Evolutionary conservation across 2,329 filamentous ascomycete species (phyloP), one percentile per base, ranked within the genome.

Genomic region (Fusarium falciforme): DNA sequence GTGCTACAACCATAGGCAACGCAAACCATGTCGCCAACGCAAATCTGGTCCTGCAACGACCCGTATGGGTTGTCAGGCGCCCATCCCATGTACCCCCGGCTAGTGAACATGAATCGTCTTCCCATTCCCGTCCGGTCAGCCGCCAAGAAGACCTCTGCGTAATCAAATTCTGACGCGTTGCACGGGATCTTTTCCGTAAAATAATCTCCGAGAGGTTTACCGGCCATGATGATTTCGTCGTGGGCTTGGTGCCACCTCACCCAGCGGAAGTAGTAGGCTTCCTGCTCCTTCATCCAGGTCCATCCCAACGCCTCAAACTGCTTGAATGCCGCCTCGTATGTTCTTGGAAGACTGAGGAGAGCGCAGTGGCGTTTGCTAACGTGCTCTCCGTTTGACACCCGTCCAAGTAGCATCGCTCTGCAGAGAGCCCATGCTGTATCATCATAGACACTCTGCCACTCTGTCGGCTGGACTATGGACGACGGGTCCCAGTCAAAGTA

Each of bases 1-100:
- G 66, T 71, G 52, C 68, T 71, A 25, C 68, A 71, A 35, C 68
- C 66, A 42, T 68, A 71, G 11, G 65, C 49, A 1, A 66, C 31
- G 22, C 57, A 68, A 25, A 71, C 36, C 35, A 60, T 47, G 58
- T 68, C 68, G 5, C 66, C 66, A 29, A 62, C 29, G 14, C n/a
- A 22, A 22, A 44, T 54, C 29, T 68, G 66, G 5, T 71, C 61
- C 27, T 68, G 33, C 14, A 64, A 35, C 2, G 61, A 31, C 17
- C 66, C 68, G 42, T 52, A 62, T 5, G 52, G 52, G 42, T 71
- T 68, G 17, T 68, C 68, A 17, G 68, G 66, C 11, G 57, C 68
- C 68, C 68, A 71, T 22, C 68, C 68, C 9, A 71, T 31, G 33
- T 68, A 68, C 7, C 65, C 68, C 11, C 44, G 57, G 12, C 35